Evolutionary conservation across 2,329 filamentous ascomycete species (phyloP), one percentile per base, ranked within the genome.

Genomic region (Cladobotryum mycophilum): DNA sequence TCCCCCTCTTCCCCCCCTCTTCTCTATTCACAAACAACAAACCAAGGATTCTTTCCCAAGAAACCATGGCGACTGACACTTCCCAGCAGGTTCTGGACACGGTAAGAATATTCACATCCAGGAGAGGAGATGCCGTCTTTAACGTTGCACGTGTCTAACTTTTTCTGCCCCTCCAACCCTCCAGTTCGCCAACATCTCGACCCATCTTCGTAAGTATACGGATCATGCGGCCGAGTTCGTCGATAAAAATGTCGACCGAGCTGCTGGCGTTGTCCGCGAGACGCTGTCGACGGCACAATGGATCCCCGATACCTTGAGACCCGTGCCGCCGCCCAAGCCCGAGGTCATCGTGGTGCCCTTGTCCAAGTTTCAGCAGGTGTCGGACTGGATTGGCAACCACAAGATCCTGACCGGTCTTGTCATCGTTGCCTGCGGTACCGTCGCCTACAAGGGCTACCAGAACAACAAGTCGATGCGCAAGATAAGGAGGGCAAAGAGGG

Each of bases 231-330:
- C 89, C 65, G 85, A 89, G 56, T 86, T 85, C 58, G 81, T 95
- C 65, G 89, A 96, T 69, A 77, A 79, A 52, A 83, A 90, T 64
- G 85, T 96, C 67, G 89, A 96, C 61, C 76, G 79, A 53, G 83
- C 89, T 41, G 88, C 90, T 48, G 74, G 77, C 35, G 75, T 79
- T 36, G 75, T 96, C 43, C 82, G 88, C 64, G 84, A 89, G 55
- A 78, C 78, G 4, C 74, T 89, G 42, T 79, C 85, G 36, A 75
- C 82, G 36, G 78, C 82, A 48, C 70, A 77, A 64, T 93, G 89
- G 88, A 72, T 95, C 13, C 88, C 88, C 40, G 78, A 86, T 38
- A 76, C 79, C 52, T 74, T 88, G 41, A 80, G 82, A 15, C 80
- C 80, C n/a, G 67, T 61, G 37, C 79, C 81, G n/a, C 75, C 76